phyloP scores from a whole-genome alignment of 805 yeast species.

The Starmerella etchellsii region DNA sequence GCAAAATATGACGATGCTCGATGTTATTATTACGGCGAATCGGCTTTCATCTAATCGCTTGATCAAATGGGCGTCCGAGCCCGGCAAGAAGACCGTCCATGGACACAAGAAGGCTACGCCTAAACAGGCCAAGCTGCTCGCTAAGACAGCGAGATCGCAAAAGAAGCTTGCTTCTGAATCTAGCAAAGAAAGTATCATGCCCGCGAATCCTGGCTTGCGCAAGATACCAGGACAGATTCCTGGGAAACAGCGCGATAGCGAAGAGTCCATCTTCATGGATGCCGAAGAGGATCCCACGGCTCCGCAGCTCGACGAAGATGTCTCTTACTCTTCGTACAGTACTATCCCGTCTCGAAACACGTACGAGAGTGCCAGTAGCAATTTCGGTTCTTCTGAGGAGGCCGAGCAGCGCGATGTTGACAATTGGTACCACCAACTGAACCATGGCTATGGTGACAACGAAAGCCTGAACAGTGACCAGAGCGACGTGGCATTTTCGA shows the following conservation, averaged over 20 bases:
- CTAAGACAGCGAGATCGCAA: too few species aligned
- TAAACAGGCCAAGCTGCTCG: too few species aligned
- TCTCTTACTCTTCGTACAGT: not conserved
- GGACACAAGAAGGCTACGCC: constrained; percentile 1
- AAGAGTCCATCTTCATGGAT: not conserved
- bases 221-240: constrained; percentile 1
- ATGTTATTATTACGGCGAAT: constrained; percentile 26
- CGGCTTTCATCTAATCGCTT: constrained; percentile 17
- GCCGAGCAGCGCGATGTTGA: constrained; percentile 27
- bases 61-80: constrained; percentile 22
- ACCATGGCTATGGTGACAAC: constrained; percentile 17
- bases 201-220: not conserved
- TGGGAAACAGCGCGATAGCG: not conserved
- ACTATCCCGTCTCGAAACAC: not conserved
- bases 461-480: constrained; percentile 18
- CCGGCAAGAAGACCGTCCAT: constrained; percentile 9
- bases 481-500: constrained; percentile 1
- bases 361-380: not conserved
- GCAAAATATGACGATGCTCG: constrained; percentile 26
- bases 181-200: not conserved
- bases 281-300: not conserved
- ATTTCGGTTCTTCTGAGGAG: constrained; percentile 17
- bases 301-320: not conserved
- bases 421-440: constrained; percentile 24
- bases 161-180: too few species aligned